These are phyloP conservation scores for Lipomyces yamanashiensis DNA, from an alignment of 805 yeast species.

Conservation along the genomic window DNA sequence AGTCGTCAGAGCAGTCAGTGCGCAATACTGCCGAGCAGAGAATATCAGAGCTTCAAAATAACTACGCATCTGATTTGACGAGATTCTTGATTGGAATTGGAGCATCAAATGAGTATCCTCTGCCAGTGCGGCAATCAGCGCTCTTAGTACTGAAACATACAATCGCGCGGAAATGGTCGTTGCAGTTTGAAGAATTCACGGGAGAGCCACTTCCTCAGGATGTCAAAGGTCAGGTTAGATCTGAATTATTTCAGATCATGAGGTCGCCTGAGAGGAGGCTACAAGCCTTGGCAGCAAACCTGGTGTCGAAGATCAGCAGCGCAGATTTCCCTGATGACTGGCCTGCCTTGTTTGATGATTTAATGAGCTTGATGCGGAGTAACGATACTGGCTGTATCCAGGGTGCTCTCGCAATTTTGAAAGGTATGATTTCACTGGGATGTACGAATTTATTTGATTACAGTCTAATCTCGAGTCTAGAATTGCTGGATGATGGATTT, in stretches of 20 bases:
- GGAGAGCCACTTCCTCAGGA: conserved; percentile 23
- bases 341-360: conserved; percentile 66
- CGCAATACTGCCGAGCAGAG: conserved; percentile 27
- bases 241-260: conserved; percentile 20
- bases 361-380: conserved; percentile 47
- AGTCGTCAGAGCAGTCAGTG: conserved; percentile 24
- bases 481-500: conserved; percentile 82
- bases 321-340: conserved; percentile 96
- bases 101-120: not conserved
- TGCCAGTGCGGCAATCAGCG: conserved; percentile 30
- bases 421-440: conserved; percentile 12
- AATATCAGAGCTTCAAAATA: conserved; percentile 13
- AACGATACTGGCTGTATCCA: conserved; percentile 52
- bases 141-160: conserved; percentile 25
- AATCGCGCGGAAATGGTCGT: conserved; percentile 31
- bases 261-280: conserved; percentile 57
- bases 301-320: conserved; percentile 81
- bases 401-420: conserved; percentile 30
- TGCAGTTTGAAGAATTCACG: conserved; percentile 33
- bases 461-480: conserved; percentile 47
- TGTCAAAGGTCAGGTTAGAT: conserved; percentile 20
- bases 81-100: conserved; percentile 20
- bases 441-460: not conserved
- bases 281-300: conserved; percentile 69
- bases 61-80: conserved; percentile 19